Percentiles rank a stretch among this genome's conserved stretches.
These are phyloP conservation scores for Solanum bulbocastanum DNA, from an alignment of 257 asterid genomes.

Conservation along the genomic window DNA sequence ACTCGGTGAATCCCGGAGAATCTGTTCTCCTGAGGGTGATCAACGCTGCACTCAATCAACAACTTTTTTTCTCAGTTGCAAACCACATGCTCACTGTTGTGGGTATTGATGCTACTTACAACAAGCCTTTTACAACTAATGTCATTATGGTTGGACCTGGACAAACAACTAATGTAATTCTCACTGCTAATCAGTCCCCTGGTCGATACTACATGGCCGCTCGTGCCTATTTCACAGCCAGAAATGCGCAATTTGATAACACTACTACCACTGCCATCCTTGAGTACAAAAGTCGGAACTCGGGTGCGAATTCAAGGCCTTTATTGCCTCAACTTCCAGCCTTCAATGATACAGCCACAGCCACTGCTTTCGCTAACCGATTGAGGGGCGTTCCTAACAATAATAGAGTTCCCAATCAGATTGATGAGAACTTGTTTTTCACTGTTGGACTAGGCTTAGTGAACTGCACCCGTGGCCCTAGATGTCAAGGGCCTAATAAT, in stretches of 20 bases:
- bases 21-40: slow-evolving; percentile 42
- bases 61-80: slow-evolving; percentile 50
- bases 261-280: slow-evolving; percentile 62
- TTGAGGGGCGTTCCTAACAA: slow-evolving; percentile 20
- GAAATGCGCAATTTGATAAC: slow-evolving; percentile 43
- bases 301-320: slow-evolving; percentile 8
- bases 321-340: slow-evolving; percentile 42
- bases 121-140: slow-evolving; percentile 41
- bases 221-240: slow-evolving; percentile 35
- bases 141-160: slow-evolving; percentile 68
- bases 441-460: slow-evolving; percentile 49
- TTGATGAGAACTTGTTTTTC: slow-evolving; percentile 35
- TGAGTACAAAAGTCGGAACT: slow-evolving; percentile 21
- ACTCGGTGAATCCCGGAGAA: slow-evolving; percentile 39
- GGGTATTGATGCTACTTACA: slow-evolving; percentile 43
- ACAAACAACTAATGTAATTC: slow-evolving; percentile 52
- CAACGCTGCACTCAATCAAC: slow-evolving; percentile 68
- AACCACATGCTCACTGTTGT: slow-evolving; percentile 54
- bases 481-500: slow-evolving; percentile 59
- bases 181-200: slow-evolving; percentile 39
- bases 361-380: slow-evolving; percentile 25
- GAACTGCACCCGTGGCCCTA: slow-evolving; percentile 42
- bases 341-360: slow-evolving; percentile 40
- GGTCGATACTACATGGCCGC: slow-evolving; percentile 48
- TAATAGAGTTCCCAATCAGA: slow-evolving; percentile 22